Base-by-base conservation (phyloP, 2,329 filamentous ascomycete species). In the Talaromyces sp. region DNA sequence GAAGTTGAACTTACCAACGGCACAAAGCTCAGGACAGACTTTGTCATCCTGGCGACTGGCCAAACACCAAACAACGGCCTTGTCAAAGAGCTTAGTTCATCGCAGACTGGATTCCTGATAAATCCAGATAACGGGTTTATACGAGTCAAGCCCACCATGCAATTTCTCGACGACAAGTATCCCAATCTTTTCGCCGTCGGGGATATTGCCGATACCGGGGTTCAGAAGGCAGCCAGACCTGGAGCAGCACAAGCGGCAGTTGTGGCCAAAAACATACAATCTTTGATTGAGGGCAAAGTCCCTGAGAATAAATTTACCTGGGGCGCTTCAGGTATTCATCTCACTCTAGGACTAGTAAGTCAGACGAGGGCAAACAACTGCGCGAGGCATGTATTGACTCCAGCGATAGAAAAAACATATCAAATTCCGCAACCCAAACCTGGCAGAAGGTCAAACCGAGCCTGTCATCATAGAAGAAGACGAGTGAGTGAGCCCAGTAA, bases 11-110 rank as follows among this genome's bases (percentile, higher is more conserved):
- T 74, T 11, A 71, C 67, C 10, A 69, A 72, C 38, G 72, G 72
- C 21, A 65, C 65, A 2, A 64, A 64, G 14, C 61, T 72, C 26
- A 77, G 73, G 54, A 72, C 64, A 51, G 68, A 66, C 71, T 79
- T 72, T 66, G 79, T 69, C 51, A 79, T 82, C 27, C 66, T 76
- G 1, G 79, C 78, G 3, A 81, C 77, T 0, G 80, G 80, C 3
- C 79, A 82, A 66, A 76, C 66, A n/a, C 77, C 80, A 0, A 79
- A 80, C 46, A 80, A 77, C 12, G 64, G 69, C 14, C 67, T 80
- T 5, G 58, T 81, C 7, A 54, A 65, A 2, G 57, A 68, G 6
- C 59, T 80, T 2, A 65, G 69, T 1, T 65, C 72, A 1, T 67
- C 68, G 0, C 56, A 54, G 0, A 32, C 66, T 0, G 62, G 64